Conservation (phyloP, 768 basidiomycete genomes). For the Lepiota venenata region DNA sequence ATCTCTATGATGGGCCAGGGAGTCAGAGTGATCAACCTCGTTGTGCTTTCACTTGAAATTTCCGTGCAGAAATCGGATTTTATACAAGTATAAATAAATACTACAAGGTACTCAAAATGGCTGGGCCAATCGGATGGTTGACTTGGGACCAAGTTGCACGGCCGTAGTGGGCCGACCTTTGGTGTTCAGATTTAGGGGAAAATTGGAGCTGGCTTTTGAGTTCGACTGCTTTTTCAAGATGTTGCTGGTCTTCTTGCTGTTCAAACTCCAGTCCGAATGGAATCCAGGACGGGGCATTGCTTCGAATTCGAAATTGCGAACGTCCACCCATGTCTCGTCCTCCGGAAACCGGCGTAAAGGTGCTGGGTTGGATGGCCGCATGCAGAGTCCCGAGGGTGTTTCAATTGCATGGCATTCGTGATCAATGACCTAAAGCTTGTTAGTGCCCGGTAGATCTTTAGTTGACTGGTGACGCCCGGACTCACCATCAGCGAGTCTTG, state of each 20-base stretch:
- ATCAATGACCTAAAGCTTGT: constrained; percentile 7
- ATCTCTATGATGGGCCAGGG: neutral
- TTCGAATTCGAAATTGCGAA: constrained; percentile 27
- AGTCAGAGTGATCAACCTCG: neutral
- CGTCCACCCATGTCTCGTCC: constrained; percentile 14
- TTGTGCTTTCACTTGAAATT: neutral
- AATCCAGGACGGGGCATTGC: constrained; percentile 39
- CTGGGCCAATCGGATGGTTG: constrained; percentile 18
- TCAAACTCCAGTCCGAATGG: constrained; percentile 32
- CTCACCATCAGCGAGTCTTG: constrained; percentile 1
- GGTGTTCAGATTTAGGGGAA: constrained; percentile 35
- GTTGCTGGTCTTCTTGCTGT: constrained; percentile 12
- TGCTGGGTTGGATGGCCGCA: constrained; percentile 7
- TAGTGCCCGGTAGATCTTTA: neutral
- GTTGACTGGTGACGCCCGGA: neutral
- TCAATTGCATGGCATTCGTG: neutral
- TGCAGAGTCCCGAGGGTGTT: neutral
- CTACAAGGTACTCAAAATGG: constrained; percentile 1
- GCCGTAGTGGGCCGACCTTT: constrained; percentile 31
- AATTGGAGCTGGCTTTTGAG: constrained; percentile 7
- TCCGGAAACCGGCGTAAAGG: neutral
- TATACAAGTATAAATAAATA: neutral
- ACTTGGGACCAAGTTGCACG: constrained; percentile 38
- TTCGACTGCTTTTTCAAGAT: constrained; percentile 21
- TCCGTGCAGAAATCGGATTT: neutral